Conservation (phyloP, 306 rosid genomes). For the Abrus precatorius region DNA sequence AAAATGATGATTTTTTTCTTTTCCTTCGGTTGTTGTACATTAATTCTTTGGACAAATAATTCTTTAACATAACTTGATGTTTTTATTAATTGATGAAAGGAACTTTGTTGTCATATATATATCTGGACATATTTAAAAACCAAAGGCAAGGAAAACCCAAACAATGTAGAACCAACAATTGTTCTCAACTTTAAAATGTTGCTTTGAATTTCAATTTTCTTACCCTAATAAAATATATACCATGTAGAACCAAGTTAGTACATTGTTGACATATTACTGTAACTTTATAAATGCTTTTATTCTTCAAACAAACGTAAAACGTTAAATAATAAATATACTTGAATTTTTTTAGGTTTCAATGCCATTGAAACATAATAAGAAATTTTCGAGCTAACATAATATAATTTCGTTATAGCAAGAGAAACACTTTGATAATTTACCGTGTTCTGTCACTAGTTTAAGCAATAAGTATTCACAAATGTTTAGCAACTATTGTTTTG, state of each 20-base stretch:
- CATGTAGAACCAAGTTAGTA: too few species aligned
- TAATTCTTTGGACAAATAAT: constrained; percentile 36
- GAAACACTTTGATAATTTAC: too few species aligned
- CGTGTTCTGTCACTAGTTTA: too few species aligned
- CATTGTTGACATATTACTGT: background rate
- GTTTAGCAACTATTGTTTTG: background rate
- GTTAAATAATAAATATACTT: background rate
- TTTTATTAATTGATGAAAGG: constrained; percentile 31
- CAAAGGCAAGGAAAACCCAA: background rate
- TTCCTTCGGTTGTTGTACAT: background rate
- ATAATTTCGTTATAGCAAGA: too few species aligned
- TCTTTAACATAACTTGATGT: constrained; percentile 34
- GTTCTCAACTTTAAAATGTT: background rate
- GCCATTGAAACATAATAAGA: too few species aligned
- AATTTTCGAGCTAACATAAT: too few species aligned
- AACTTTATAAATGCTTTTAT: background rate
- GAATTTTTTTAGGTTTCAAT: background rate
- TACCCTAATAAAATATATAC: too few species aligned
- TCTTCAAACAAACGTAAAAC: background rate
- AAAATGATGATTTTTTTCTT: constrained; percentile 47
- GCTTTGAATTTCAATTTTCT: too few species aligned
- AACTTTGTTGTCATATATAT: constrained; percentile 14
- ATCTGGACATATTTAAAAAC: background rate
- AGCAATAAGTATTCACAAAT: background rate
- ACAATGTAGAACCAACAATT: background rate